Base-by-base conservation (phyloP, 768 basidiomycete species). In the Suillus bovinus region DNA sequence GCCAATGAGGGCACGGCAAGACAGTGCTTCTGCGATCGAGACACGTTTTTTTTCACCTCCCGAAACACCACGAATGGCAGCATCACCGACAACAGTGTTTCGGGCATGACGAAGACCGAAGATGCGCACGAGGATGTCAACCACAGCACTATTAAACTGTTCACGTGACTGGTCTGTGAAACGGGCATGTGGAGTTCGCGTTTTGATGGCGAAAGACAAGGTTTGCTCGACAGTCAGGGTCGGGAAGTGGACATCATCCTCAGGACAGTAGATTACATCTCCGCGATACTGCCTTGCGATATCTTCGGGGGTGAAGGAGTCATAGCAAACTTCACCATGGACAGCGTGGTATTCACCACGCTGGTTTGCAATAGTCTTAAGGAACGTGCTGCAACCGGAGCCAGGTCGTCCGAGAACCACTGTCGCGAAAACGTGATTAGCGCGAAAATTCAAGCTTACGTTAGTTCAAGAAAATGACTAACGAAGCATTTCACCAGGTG, bases 41-140 rank as follows among this genome's bases (percentile, higher is more conserved):
- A 94, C 91, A 17, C 93, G 84, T 71, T 94, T 94, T 77, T 85
- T 86, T 80, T 93, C 88, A 1, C 91, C 91, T 10, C 89, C 91
- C 31, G 84, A 86, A 10, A 92, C 81, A 13, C 90, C 89, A 10
- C 87, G 81, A 17, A 96, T 80, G 20, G 85, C 82, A 20, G 89
- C 90, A 77, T 95, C 86, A 4, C 95, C 95, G 33, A 96, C 86
- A 0, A 83, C 84, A 0, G 93, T 94, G 59, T 87, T 81, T 69
- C 82, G 81, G 3, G 85, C 89, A 68, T 93, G 90, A 5, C 79
- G 78, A 69, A 96, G 79, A 6, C 93, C 93, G 69, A 94, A 93
- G 38, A 94, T 80, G 0, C 89, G 86, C 68, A 81, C 78, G 36
- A 87, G 70, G 8, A 90, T 76, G 49, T 90, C 84, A 11, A 56